Evolutionary conservation across 1,284 basidiomycete genomes (phyloP), one percentile per base, ranked within the genome.

Genomic region (Neolentinus lepideus): DNA sequence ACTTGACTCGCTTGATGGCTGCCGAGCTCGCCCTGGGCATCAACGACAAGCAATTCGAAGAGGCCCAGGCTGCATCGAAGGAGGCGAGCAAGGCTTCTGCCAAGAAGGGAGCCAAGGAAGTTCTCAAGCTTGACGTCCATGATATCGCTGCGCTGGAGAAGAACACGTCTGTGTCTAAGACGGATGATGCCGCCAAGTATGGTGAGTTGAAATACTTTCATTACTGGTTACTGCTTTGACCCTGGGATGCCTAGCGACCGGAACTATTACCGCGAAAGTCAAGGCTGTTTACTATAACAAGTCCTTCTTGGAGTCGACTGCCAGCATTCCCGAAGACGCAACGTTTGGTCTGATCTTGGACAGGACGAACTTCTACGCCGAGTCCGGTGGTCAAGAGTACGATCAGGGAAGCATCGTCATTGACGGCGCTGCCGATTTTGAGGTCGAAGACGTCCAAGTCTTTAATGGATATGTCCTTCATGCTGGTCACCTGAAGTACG

Each of bases 331-430:
- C 0, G 74, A 79, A 22, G 81, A 79, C 59, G 74, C 82, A 26
- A 74, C 79, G 12, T 92, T 98, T 66, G 97, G 96, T 56, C 68
- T 99, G 56, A 69, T 99, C 36, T 84, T 99, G 54, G 93, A 99
- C 74, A 82, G 81, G 56, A 98, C 96, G n/a, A 94, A 88, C 74
- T 97, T 99, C 71, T 99, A 99, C 65, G 96, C 96, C 26, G 96
- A 99, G 75, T 83, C 92, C 52, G 96, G 96, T 69, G 97, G 96
- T 43, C 96, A 99, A 71, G 95, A 99, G 73, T 88, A 92, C 64
- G 96, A 99, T 71, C 98, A 92, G 1, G 96, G 96, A 57, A 91
- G 88, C 62, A 91, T 99, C 61, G 85, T 94, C 38, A 90, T 98
- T 55, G 96, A 98, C 63, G 95, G 90, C 53, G 76, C 85, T 63